A percentile compares a stretch with the other conserved stretches of the same genome.
Evolutionary conservation across 75 land plant genomes (phyloP).

Genomic region (Picea sitchensis): DNA sequence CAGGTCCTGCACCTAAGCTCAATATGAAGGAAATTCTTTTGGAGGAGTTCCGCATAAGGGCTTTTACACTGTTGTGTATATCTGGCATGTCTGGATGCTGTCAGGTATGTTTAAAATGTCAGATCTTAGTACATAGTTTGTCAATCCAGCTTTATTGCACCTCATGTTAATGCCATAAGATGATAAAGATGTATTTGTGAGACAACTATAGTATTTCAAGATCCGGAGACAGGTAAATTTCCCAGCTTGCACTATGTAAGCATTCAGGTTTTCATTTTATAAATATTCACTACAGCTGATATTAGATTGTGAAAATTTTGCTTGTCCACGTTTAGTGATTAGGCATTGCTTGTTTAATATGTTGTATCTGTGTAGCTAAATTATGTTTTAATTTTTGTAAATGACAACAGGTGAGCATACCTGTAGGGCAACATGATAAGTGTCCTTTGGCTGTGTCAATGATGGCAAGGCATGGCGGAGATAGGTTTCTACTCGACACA

Average conservation of each 20-base stretch:
- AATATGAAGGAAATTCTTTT: slow-evolving; percentile 48
- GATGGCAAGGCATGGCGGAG: slow-evolving; percentile 81
- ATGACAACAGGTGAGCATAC: slow-evolving; percentile 60
- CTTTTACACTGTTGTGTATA: slow-evolving; percentile 49
- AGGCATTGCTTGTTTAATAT: neutral
- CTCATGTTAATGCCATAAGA: neutral
- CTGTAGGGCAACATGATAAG: slow-evolving; percentile 63
- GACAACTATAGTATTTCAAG: neutral
- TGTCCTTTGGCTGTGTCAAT: slow-evolving; percentile 81
- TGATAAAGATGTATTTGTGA: neutral
- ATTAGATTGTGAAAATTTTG: neutral
- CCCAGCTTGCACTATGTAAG: neutral
- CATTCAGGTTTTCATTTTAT: neutral
- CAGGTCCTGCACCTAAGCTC: slow-evolving; percentile 72
- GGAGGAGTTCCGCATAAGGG: slow-evolving; percentile 47
- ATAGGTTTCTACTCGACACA: slow-evolving; percentile 68
- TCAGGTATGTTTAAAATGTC: slow-evolving; percentile 49
- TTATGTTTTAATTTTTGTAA: neutral
- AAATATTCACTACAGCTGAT: neutral
- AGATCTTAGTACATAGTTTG: neutral
- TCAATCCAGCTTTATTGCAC: neutral
- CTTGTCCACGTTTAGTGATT: neutral
- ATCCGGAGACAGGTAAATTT: neutral
- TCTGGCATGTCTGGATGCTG: slow-evolving; percentile 96
- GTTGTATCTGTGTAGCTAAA: neutral